Conservation (phyloP, 371 early-diverging fungal genomes). For the Chytridiales sp. region DNA sequence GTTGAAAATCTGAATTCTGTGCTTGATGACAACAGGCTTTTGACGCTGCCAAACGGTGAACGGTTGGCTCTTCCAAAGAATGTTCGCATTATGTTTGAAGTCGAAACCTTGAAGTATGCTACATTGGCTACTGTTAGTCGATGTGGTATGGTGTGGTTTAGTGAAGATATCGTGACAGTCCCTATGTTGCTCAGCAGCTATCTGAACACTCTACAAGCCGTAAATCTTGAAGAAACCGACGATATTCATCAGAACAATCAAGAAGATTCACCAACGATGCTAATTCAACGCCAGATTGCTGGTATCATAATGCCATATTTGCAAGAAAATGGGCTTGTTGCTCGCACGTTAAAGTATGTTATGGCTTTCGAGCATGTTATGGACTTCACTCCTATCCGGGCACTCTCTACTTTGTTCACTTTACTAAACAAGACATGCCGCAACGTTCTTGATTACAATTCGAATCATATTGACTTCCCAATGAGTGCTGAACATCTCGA, state of each 20-base stretch:
- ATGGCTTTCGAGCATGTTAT: slow-evolving; percentile 86
- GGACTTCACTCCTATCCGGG: slow-evolving; percentile 92
- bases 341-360: slow-evolving; percentile 70
- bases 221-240: slow-evolving; percentile 76
- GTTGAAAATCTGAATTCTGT: slow-evolving; percentile 99
- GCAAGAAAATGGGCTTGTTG: slow-evolving; percentile 71
- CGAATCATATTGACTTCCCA: slow-evolving; percentile 89
- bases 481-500: slow-evolving; percentile 76
- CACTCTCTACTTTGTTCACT: slow-evolving; percentile 83
- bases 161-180: slow-evolving; percentile 83
- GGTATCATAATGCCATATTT: slow-evolving; percentile 72
- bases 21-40: slow-evolving; percentile 93
- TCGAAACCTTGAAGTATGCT: slow-evolving; percentile 94
- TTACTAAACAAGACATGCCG: slow-evolving; percentile 86
- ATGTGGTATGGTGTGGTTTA: slow-evolving; percentile 99
- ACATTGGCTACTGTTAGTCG: slow-evolving; percentile 98
- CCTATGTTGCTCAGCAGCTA: slow-evolving; percentile 84
- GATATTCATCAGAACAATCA: slow-evolving; percentile 16
- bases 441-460: slow-evolving; percentile 84
- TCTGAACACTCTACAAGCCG: slow-evolving; percentile 71
- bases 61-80: slow-evolving; percentile 93
- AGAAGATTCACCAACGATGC: slow-evolving; percentile 19
- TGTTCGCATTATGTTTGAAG: slow-evolving; percentile 98
- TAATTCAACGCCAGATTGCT: slow-evolving; percentile 68
- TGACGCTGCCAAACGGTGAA: slow-evolving; percentile 99